Percentiles rank a stretch among this genome's conserved stretches.
Conservation (phyloP, 257 asterid genomes). For the Verbena officinalis region DNA sequence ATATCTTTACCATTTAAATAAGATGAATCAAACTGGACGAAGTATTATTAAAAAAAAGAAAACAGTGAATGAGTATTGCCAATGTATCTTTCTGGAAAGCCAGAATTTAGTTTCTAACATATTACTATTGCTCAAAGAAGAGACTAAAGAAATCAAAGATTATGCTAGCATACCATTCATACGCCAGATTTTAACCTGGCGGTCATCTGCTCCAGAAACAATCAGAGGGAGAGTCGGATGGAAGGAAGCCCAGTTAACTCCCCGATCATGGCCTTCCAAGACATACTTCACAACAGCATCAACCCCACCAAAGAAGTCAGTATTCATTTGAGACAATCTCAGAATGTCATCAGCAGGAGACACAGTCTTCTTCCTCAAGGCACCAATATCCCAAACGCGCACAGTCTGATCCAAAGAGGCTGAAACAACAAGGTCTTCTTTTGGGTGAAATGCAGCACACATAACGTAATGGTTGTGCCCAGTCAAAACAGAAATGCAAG, state of each 20-base stretch:
- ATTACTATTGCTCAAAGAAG: conserved; percentile 2
- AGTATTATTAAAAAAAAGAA: background rate
- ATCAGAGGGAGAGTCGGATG: conserved; percentile 97
- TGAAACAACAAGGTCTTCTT: conserved; percentile 94
- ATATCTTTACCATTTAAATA: background rate
- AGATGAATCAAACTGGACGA: too few relatives aligned
- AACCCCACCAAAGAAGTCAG: conserved; percentile 97
- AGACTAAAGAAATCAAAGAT: background rate
- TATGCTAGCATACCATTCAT: conserved; percentile 74
- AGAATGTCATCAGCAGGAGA: conserved; percentile 96
- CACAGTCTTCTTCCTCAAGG: conserved; percentile 87
- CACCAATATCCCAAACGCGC: conserved; percentile 98
- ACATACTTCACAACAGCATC: conserved; percentile 99
- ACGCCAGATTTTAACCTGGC: conserved; percentile 97
- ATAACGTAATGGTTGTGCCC: conserved; percentile 99
- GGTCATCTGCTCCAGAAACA: conserved; percentile 99
- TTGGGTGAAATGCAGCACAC: conserved; percentile 97
- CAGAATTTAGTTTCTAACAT: conserved; percentile 2
- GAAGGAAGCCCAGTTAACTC: conserved; percentile 98
- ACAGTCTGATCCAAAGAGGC: conserved; percentile 99
- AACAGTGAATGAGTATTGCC: background rate
- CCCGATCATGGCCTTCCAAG: conserved; percentile 96
- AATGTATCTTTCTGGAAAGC: background rate
- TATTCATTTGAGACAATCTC: conserved; percentile 85
- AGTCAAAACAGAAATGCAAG: conserved; percentile 89